Base-by-base conservation (phyloP, 148 eudicot genomes). In the Persicaria maculosa region DNA sequence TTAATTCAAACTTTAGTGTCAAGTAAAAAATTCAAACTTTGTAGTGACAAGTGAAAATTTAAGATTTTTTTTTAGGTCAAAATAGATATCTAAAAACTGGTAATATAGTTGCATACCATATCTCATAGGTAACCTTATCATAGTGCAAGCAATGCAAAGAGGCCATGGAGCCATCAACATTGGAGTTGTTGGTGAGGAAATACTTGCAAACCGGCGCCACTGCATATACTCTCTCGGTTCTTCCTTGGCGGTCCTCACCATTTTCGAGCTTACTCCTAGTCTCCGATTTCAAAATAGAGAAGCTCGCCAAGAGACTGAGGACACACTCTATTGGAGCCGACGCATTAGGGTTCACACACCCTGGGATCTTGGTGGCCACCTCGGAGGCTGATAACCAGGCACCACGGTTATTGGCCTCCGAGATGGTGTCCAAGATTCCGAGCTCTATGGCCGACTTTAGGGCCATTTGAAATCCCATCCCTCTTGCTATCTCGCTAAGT, bases 261-360 rank as follows among this genome's bases (percentile, higher is more conserved):
- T 57, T 48, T 1, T 31, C 36, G 2, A 48, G 7, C 5, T 20
- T 54, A 36, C 20, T 50, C 77, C 77, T 67, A 22, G 25, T 16
- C 65, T 67, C 47, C 15, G 54, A 69, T 46, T 57, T 53, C 45
- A 79, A 25, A 46, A 79, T 25, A 7, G 76, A 59, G 46, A 74
- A 71, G 69, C 80, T 81, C 5, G 76, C 77, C 20, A 77, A 53
- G 46, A 74, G 76, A 4, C 78, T 43, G 20, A 81, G 83, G 68
- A 81, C 71, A 9, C 83, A 75, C 20, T 77, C 83, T 0, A 77
- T 17, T 10, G 71, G 25, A 53, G 4, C 25, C 0, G 71, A 36
- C 0, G 83, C 83, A 7, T 80, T 77, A 7, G 77, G 77, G 75
- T 80, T 80, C 40, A 48, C 44, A 65, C 74, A 48, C 1, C 43